Base-by-base conservation (phyloP, 164 flowering plant species). In the Piper betle region DNA sequence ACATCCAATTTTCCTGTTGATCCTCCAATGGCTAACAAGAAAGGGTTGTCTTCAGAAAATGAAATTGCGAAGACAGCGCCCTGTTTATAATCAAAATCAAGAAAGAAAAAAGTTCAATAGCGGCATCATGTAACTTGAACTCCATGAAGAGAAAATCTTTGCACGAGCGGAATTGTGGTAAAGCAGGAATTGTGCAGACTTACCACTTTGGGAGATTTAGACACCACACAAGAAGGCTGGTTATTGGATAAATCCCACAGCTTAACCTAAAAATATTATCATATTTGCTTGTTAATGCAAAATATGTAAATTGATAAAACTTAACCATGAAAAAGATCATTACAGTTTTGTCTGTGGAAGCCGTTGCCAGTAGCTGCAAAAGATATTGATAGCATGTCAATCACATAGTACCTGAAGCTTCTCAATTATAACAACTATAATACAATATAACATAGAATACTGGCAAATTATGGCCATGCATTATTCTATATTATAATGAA, bases 191-290 rank as follows among this genome's bases (percentile, higher is more conserved):
- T 3, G 48, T n/a, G 18, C 10, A 13, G 4, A 69, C 96, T 78
- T 74, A 88, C 97, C 64, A 84, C 90, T 77, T 85, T 86, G 33
- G 85, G 91, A 69, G 83, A 84, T 62, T 59, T 71, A 19, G 96
- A 77, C 42, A 83, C 85, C 62, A 92, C 58, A 70, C 85, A 85
- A 19, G 91, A 80, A 41, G 98, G 96, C 64, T 85, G 77, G 62
- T 84, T 81, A 72, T 86, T 84, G 20, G 96, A 77, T 53, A 92
- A 40, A 79, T 89, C 91, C 98, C 98, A 89, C 0, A 91, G 81
- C 69, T 90, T 88, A 52, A 88, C 91, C 96, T 87, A 72, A 58
- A 67, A 43, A 19, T n/a, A 25, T 0, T 13, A 5, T 46, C 50
- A 46, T 2, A 46, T 15, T 46, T 10, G 11, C 2, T 2, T 46